Base-by-base conservation (phyloP, 73 alveolate genomes). In the Paramecium biaurelia region DNA sequence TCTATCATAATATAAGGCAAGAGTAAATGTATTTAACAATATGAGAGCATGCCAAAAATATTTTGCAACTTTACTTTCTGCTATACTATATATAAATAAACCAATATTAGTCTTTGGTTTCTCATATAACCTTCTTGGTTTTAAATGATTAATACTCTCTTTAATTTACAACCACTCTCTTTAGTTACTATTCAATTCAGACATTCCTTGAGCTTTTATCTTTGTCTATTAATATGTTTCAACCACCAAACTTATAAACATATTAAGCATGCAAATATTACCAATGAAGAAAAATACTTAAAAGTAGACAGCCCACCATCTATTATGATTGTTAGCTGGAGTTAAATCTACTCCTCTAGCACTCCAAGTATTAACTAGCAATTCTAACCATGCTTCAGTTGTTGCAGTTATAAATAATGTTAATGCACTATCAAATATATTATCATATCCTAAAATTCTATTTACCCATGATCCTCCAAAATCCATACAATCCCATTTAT, bases 171-270 rank as follows among this genome's bases (percentile, higher is more conserved):
- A 12, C 89, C 88, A 88, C 24, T 88, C 93, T 76, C 86, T 70
- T 88, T 42, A 23, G 37, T 63, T 87, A 14, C 45, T 49, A 35
- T 58, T 43, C 34, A 63, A 34, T 20, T 53, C 67, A 6, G 18
- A 24, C 56, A 88, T 9, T 37, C 79, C 79, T 35, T 59, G 6
- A 12, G 86, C 85, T 30, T 88, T 88, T n/a, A 57, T 43, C 32
- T 88, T 88, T 5, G 72, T 70, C 32, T 88, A 87, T 35, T 88
- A n/a, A 30, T 68, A 88, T 20, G 68, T 88, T 35, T 88, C 37
- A 5, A 88, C 93, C n/a, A 88, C 70, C 32, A 88, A 70, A 41
- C 93, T 84, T 9, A 88, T 79, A 88, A 88, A 88, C 93, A 88
- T 88, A 88, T 88, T 88, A 10, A 88, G 47, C 70, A 88, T 88